phyloP scores from a whole-genome alignment of 2,329 filamentous ascomycete genomes.

The Neophaeococcomyces mojaviensis region DNA sequence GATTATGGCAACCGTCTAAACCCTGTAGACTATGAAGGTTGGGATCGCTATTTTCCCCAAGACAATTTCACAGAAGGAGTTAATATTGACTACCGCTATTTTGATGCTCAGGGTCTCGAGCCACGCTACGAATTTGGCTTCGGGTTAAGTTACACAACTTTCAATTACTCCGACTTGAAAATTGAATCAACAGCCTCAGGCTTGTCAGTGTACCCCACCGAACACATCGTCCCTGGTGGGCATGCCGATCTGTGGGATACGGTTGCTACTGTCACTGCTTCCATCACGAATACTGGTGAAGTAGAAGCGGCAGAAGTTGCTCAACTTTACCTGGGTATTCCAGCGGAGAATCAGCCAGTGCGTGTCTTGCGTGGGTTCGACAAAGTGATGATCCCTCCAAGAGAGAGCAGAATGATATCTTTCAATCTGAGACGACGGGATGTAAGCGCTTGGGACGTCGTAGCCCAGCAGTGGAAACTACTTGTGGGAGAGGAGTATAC shows the following conservation, averaged over 20 bases:
- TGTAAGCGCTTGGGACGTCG: conserved; percentile 32
- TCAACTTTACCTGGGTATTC: conserved; percentile 50
- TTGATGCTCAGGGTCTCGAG: conserved; percentile 47
- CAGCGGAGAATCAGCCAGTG: conserved; percentile 26
- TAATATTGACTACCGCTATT: conserved; percentile 56
- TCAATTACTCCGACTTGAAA: conserved; percentile 66
- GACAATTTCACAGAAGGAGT: conserved; percentile 67
- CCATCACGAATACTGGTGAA: conserved; percentile 46
- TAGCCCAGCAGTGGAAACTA: conserved; percentile 28
- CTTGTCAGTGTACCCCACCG: conserved; percentile 34
- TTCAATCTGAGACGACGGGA: conserved; percentile 40
- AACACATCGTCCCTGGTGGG: conserved; percentile 53
- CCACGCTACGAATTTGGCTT: conserved; percentile 56
- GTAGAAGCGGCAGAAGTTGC: conserved; percentile 43
- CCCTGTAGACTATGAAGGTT: conserved; percentile 30
- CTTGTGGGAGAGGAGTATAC: conserved; percentile 22
- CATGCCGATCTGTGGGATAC: conserved; percentile 48
- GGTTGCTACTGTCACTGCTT: conserved; percentile 51
- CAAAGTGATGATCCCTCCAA: conserved; percentile 39
- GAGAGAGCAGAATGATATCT: conserved; percentile 33
- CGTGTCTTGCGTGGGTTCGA: conserved; percentile 46
- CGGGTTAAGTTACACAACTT: conserved; percentile 54
- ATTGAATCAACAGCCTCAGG: conserved; percentile 46
- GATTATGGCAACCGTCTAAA: conserved; percentile 48
- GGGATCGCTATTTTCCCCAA: too few relatives aligned